Evolutionary conservation across 2,329 filamentous ascomycete species (phyloP), one percentile per base, ranked within the genome.

Genomic region (Pleomassaria siparia): DNA sequence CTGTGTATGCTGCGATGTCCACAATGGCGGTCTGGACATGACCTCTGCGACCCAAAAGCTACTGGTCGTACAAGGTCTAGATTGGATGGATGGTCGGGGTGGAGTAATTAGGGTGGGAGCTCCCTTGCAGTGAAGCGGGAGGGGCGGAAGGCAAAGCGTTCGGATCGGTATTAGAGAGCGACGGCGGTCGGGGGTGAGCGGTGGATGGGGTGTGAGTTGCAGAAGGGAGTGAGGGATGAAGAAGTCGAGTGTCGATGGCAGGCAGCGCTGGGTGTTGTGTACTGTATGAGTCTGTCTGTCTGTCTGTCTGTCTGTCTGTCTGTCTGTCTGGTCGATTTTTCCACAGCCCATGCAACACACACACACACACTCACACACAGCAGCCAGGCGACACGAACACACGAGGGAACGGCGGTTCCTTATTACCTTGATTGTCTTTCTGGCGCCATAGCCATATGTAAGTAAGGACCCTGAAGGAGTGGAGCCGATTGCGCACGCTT

Each of bases 371-470:
- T n/a, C n/a, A n/a, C n/a, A n/a, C n/a, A n/a, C n/a, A n/a, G n/a
- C n/a, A n/a, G n/a, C 15, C 15, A 35, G n/a, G 15, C n/a, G 5
- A n/a, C 28, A 8, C 10, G 15, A 16, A 16, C 44, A 39, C 39
- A 32, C 46, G 32, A 18, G 35, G 28, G 40, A 40, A 40, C 24
- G 41, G 46, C 30, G 29, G 43, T 32, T 30, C 37, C 25, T 40
- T 51, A 46, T 63, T n/a, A n/a, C n/a, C n/a, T 62, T 52, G 40
- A 53, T 52, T 54, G 37, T 45, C 36, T 25, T 35, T 33, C 55
- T 55, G 53, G n/a, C 55, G 57, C 54, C 56, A 55, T 58, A 49
- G 50, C 39, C 26, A 16, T 46, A 16, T n/a, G n/a, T n/a, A n/a
- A n/a, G n/a, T n/a, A n/a, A n/a, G n/a, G n/a, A n/a, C n/a, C n/a